Percentiles rank a stretch among this genome's conserved stretches.
phyloP scores from a whole-genome alignment of 495 filamentous ascomycete genomes.

The Penicillium taxi region DNA sequence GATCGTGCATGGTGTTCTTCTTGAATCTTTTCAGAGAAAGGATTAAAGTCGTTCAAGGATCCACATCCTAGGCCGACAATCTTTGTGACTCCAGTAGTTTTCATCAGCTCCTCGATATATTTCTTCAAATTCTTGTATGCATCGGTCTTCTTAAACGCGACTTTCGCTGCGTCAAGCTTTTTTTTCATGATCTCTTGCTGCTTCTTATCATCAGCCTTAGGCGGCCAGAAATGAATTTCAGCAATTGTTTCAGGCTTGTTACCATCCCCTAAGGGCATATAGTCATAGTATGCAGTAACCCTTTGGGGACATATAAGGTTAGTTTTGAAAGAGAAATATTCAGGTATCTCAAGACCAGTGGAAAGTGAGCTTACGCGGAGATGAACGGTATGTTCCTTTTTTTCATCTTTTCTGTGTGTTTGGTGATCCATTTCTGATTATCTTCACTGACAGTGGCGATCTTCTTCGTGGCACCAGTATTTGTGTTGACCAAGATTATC shows the following conservation, averaged over 20 bases:
- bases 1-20: background rate
- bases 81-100: background rate
- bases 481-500: background rate
- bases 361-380: background rate
- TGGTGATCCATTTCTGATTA: background rate
- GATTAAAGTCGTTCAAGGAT: background rate
- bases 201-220: background rate
- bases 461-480: background rate
- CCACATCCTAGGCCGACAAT: conserved; percentile 1
- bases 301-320: background rate
- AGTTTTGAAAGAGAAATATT: background rate
- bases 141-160: background rate
- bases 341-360: background rate
- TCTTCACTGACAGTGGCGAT: background rate
- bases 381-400: background rate
- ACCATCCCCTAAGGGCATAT: background rate
- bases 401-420: background rate
- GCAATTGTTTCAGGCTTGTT: background rate
- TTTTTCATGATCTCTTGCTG: conserved; percentile 1
- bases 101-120: background rate
- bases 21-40: conserved; percentile 2
- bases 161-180: background rate
- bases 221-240: background rate
- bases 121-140: background rate
- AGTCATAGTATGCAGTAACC: background rate